Base-by-base conservation (phyloP, 2,329 filamentous ascomycete species). In the Apiospora arundinis region DNA sequence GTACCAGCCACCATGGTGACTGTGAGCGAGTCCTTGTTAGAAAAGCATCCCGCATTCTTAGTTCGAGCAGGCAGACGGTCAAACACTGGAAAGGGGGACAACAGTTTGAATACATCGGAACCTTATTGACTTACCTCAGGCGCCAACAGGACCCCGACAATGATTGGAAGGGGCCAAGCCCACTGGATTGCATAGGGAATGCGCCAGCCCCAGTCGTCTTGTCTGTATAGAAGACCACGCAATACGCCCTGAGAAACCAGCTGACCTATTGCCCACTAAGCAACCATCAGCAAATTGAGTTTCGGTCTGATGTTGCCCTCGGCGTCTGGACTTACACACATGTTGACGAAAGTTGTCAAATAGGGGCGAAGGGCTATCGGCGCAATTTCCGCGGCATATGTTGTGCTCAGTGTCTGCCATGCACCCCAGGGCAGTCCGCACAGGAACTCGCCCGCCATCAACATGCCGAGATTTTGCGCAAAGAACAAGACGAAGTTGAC, bases 161-260 rank as follows among this genome's bases (percentile, higher is more conserved):
- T 69, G 25, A 72, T 67, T 8, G 71, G 71, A 25, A 81, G 73
- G 0, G 81, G 80, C 78, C 81, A 84, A 2, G 80, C 72, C 83
- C 83, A 85, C 75, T 84, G 82, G 5, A 83, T 66, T 0, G 77
- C 82, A 68, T 81, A 85, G 3, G 82, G 82, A 16, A 76, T 82
- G 11, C 80, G 77, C 70, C 81, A 84, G 4, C 77, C 78, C 81
- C 81, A 83, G 66, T 83, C 70, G 14, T 77, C 76, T 0, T 74
- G 72, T 25, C 76, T 73, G 37, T 76, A 68, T 6, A 82, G 60
- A 4, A 84, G 74, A 4, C 75, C 79, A 44, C 78, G 76, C n/a
- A 82, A 76, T 16, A 84, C 80, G 0, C 80, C 81, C 4, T 80
- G 77, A 5, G 78, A 77, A 23, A 83, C 75, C 32, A 85, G 72